A percentile compares a stretch with the other conserved stretches of the same genome.
phyloP scores from a whole-genome alignment of 352 stramenopile genomes.

The Pythium grandisporangium region DNA sequence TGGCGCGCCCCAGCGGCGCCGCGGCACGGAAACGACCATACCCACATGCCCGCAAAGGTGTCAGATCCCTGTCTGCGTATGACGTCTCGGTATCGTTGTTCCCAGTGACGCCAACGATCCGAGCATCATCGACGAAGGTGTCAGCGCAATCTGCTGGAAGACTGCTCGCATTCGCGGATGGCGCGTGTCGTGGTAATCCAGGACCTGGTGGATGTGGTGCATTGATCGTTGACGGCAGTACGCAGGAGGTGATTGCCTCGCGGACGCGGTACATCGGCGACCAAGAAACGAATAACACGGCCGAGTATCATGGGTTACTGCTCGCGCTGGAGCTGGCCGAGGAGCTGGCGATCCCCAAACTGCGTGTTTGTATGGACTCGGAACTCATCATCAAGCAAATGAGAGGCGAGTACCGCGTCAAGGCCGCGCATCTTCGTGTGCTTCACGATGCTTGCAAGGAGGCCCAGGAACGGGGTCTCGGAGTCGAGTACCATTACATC shows the following conservation, averaged over 20 bases:
- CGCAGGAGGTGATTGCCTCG: constrained; percentile 28
- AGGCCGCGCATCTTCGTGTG: constrained; percentile 35
- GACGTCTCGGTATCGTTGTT: too few species aligned
- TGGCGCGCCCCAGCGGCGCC: too few species aligned
- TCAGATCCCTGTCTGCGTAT: too few species aligned
- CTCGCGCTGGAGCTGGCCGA: constrained; percentile 49
- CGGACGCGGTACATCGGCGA: constrained; percentile 41
- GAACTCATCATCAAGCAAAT: constrained; percentile 75
- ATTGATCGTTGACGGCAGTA: constrained; percentile 31
- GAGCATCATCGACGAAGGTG: too few species aligned
- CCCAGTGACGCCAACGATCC: too few species aligned
- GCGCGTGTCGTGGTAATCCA: constrained; percentile 64
- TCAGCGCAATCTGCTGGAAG: too few species aligned
- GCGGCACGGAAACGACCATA: too few species aligned
- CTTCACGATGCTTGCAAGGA: constrained; percentile 32
- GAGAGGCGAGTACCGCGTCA: constrained; percentile 61
- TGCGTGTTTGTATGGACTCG: constrained; percentile 72
- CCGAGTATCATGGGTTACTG: constrained; percentile 58
- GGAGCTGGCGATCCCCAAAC: constrained; percentile 15
- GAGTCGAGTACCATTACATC: constrained; percentile 43
- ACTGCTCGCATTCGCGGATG: constrained; percentile 45
- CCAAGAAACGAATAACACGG: constrained; percentile 59
- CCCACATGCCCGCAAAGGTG: too few species aligned
- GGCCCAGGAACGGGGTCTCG: constrained; percentile 17
- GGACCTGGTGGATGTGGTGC: constrained; percentile 51